These are phyloP conservation scores for Aspergillus ibericus DNA, from an alignment of 2,329 filamentous ascomycete species.

Conservation along the genomic window DNA sequence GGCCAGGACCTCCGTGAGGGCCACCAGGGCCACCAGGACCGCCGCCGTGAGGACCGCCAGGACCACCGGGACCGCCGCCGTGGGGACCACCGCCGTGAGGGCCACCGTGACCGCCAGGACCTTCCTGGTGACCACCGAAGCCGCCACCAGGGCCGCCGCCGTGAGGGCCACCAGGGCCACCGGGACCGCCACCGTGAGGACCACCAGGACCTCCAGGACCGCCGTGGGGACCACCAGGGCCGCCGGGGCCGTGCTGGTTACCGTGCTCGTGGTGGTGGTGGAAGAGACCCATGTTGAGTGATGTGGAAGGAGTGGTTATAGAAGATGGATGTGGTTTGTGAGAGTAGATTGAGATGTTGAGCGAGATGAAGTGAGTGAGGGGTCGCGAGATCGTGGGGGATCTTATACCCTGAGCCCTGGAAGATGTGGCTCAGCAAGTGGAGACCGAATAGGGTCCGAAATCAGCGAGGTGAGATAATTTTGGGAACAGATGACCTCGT, in stretches of 20 bases:
- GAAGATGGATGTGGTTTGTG: not conserved
- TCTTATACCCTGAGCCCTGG: not conserved
- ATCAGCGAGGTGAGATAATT: not conserved
- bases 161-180: not conserved
- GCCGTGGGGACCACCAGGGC: not conserved
- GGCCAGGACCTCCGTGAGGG: not conserved
- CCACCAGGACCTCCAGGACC: not conserved
- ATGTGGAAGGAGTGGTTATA: not conserved
- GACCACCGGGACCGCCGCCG: not conserved
- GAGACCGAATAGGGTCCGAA: not conserved
- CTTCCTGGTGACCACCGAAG: not conserved
- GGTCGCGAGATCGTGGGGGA: not conserved
- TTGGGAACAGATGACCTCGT: not conserved
- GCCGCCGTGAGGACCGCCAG: not conserved
- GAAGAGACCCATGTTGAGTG: not conserved
- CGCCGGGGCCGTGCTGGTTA: not conserved
- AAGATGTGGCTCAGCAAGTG: not conserved
- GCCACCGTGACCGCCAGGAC: not conserved
- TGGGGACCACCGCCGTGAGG: not conserved
- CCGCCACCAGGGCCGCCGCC: not conserved
- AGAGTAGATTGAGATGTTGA: not conserved
- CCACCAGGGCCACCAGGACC: not conserved
- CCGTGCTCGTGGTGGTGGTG: conserved; percentile 1
- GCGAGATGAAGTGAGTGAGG: not conserved
- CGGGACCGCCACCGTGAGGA: not conserved